Conservation (phyloP, 2,329 filamentous ascomycete species). For the Bipolaris oryzae region DNA sequence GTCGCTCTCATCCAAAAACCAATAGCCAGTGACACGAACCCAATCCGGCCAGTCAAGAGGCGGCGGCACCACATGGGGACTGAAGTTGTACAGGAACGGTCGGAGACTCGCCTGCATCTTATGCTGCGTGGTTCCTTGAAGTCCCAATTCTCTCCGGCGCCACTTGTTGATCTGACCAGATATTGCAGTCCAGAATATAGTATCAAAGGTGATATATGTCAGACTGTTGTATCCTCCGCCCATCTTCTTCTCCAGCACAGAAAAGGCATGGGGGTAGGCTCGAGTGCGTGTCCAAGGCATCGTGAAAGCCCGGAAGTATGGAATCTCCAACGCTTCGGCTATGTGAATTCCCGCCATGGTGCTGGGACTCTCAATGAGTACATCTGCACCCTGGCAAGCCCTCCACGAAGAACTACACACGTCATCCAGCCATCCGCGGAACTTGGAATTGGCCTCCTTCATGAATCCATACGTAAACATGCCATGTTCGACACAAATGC, state of each 20-base stretch:
- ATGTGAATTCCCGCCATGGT: conserved; percentile 99
- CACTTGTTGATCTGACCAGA: conserved; percentile 90
- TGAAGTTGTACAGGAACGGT: conserved; percentile 98
- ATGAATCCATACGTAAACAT: conserved; percentile 96
- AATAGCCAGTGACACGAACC: conserved; percentile 97
- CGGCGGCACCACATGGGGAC: conserved; percentile 88
- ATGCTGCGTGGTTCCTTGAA: conserved; percentile 81
- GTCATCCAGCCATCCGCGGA: conserved; percentile 93
- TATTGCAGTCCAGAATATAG: conserved; percentile 94
- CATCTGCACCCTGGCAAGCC: conserved; percentile 83
- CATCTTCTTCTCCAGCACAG: conserved; percentile 90
- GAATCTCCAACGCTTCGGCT: conserved; percentile 87
- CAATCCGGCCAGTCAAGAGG: conserved; percentile 96
- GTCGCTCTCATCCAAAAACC: conserved; percentile 83
- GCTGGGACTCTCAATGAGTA: conserved; percentile 93
- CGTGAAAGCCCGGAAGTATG: conserved; percentile 96
- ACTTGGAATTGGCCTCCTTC: conserved; percentile 73
- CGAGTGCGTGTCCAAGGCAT: conserved; percentile 99
- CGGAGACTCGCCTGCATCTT: conserved; percentile 96
- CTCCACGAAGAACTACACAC: conserved; percentile 80
- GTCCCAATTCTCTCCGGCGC: conserved; percentile 78
- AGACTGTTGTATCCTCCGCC: conserved; percentile 94
- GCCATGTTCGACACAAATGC: conserved; percentile 93
- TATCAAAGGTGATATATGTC: conserved; percentile 95
- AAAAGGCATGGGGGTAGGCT: conserved; percentile 95